A percentile compares a stretch with the other conserved stretches of the same genome.
phyloP scores from a whole-genome alignment of 306 rosid genomes.

The Inga laurina region DNA sequence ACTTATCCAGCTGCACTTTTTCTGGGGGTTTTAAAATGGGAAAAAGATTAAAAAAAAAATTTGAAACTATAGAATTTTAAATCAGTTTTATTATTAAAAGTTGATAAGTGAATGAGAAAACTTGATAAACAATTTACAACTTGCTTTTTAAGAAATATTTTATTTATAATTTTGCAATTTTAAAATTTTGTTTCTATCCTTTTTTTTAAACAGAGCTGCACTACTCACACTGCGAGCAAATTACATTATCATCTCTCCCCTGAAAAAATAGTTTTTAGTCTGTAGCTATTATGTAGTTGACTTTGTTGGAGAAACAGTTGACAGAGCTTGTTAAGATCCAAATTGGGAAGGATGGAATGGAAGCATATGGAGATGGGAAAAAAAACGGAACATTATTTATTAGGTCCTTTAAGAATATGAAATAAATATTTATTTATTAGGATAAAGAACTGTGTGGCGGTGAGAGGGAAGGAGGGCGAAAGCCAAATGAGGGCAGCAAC shows the following conservation, averaged over 20 bases:
- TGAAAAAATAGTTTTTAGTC: not conserved
- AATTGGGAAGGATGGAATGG: not conserved
- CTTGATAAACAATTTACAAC: too few relatives aligned
- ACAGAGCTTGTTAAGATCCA: not conserved
- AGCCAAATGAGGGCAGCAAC: slow-evolving; percentile 37
- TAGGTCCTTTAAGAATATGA: not conserved
- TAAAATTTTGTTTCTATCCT: too few relatives aligned
- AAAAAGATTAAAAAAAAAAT: too few relatives aligned
- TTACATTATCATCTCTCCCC: not conserved
- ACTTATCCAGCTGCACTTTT: not conserved
- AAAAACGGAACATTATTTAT: not conserved
- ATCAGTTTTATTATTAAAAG: too few relatives aligned
- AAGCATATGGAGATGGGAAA: not conserved
- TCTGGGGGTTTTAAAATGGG: not conserved
- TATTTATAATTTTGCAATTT: too few relatives aligned
- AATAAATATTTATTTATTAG: not conserved
- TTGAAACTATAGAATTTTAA: too few relatives aligned
- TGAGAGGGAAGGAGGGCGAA: not conserved
- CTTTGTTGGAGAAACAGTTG: not conserved
- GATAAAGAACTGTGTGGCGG: not conserved
- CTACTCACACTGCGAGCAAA: too few relatives aligned
- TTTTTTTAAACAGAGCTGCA: too few relatives aligned
- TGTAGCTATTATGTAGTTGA: not conserved
- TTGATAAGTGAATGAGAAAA: too few relatives aligned
- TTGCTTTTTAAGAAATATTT: too few relatives aligned